A percentile compares a stretch with the other conserved stretches of the same genome.
These are phyloP conservation scores for Pleoardoris graminearum DNA, from an alignment of 2,329 filamentous ascomycete species.

Conservation along the genomic window DNA sequence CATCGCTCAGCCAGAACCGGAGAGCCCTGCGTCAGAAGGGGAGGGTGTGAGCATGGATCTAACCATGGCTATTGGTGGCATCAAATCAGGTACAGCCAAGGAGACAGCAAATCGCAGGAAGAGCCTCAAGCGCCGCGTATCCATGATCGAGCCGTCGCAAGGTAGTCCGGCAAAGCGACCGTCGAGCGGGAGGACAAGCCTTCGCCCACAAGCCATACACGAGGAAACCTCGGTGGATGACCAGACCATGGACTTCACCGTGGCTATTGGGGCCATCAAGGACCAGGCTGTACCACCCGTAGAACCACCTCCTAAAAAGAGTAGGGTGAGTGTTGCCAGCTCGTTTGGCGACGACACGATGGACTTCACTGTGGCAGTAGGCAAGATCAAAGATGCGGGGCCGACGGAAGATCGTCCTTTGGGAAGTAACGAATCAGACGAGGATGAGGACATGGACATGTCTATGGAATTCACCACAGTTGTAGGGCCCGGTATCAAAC, in stretches of 20 bases:
- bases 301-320: constrained; percentile 16
- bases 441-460: constrained; percentile 50
- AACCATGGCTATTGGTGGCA: constrained; percentile 58
- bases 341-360: constrained; percentile 43
- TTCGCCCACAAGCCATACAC: constrained; percentile 46
- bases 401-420: constrained; percentile 8
- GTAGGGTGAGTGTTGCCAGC: constrained; percentile 30
- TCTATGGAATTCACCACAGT: constrained; percentile 59
- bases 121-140: constrained; percentile 51
- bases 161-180: constrained; percentile 44
- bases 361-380: constrained; percentile 47
- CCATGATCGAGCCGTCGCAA: constrained; percentile 42
- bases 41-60: constrained; percentile 59
- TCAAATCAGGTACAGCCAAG: constrained; percentile 42
- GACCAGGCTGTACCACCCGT: constrained; percentile 8
- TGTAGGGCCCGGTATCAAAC: constrained; percentile 50
- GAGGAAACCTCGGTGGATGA: constrained; percentile 45
- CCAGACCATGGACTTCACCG: constrained; percentile 46
- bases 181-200: constrained; percentile 39
- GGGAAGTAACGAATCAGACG: constrained; percentile 18
- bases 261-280: constrained; percentile 45
- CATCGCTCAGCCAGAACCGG: constrained; percentile 52
- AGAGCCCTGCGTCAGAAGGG: constrained; percentile 42
- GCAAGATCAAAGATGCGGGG: constrained; percentile 34
- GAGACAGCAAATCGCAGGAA: constrained; percentile 35